A percentile compares a stretch with the other conserved stretches of the same genome.
These are phyloP conservation scores for Eucalyptus lansdowneana DNA, from an alignment of 345 rosid genomes.

Conservation along the genomic window DNA sequence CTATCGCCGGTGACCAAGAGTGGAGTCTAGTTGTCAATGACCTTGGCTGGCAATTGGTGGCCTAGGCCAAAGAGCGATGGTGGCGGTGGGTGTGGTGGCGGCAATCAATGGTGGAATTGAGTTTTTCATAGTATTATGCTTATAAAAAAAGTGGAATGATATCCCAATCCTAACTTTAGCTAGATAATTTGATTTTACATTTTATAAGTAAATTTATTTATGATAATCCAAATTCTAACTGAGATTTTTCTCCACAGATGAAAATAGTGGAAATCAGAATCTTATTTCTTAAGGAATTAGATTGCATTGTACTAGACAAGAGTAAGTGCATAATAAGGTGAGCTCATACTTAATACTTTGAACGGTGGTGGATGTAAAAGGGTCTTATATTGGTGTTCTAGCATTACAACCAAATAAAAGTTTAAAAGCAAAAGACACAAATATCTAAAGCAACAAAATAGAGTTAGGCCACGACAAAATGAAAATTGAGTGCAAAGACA, in stretches of 20 bases:
- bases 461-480: background rate
- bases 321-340: background rate
- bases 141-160: background rate
- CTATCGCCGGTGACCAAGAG: too few relatives aligned
- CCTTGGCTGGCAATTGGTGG: too few relatives aligned
- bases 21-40: too few relatives aligned
- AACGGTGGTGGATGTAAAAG: background rate
- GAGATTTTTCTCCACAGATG: rapidly evolving
- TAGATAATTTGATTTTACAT: too few relatives aligned
- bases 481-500: background rate
- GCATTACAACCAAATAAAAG: background rate
- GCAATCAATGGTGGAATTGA: too few relatives aligned
- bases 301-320: background rate
- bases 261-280: rapidly evolving
- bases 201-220: too few relatives aligned
- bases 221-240: background rate
- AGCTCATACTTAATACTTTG: background rate
- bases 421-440: background rate
- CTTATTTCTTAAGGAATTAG: background rate
- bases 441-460: background rate
- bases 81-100: rapidly evolving
- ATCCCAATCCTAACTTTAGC: background rate
- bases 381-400: background rate
- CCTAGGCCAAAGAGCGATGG: too few relatives aligned
- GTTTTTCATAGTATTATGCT: too few relatives aligned